A percentile compares a stretch with the other conserved stretches of the same genome.
These are phyloP conservation scores for Plectosphaerella plurivora DNA, from an alignment of 2,329 filamentous ascomycete genomes.

Conservation along the genomic window DNA sequence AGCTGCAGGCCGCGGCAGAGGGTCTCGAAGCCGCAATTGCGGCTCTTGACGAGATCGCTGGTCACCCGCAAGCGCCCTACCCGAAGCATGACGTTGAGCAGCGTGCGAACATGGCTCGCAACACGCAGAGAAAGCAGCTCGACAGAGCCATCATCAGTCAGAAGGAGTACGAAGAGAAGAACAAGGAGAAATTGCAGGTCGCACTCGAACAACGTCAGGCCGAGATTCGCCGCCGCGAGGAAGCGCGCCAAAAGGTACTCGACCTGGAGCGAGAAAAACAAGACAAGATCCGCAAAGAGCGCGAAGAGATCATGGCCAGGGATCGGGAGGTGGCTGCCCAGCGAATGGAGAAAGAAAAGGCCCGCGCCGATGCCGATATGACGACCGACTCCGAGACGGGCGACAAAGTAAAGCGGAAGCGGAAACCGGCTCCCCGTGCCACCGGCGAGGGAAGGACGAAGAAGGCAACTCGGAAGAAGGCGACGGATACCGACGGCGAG, in stretches of 20 bases:
- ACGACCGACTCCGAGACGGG: slow-evolving; percentile 80
- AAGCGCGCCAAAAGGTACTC: slow-evolving; percentile 63
- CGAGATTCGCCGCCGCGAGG: slow-evolving; percentile 74
- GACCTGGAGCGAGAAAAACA: slow-evolving; percentile 70
- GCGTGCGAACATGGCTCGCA: slow-evolving; percentile 93
- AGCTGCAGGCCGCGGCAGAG: slow-evolving; percentile 74
- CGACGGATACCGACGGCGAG: slow-evolving; percentile 38
- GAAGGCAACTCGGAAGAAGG: slow-evolving; percentile 54
- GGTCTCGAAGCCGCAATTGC: slow-evolving; percentile 86
- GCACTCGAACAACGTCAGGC: slow-evolving; percentile 77
- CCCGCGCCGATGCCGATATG: slow-evolving; percentile 69
- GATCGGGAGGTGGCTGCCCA: slow-evolving; percentile 69
- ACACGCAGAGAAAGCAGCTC: slow-evolving; percentile 89
- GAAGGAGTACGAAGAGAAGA: slow-evolving; percentile 87
- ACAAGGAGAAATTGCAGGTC: slow-evolving; percentile 79
- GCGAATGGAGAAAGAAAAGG: slow-evolving; percentile 65
- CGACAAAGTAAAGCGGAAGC: slow-evolving; percentile 75
- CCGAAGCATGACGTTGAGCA: slow-evolving; percentile 87
- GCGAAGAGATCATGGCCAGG: slow-evolving; percentile 72
- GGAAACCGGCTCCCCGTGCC: slow-evolving; percentile 41
- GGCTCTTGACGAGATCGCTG: slow-evolving; percentile 58
- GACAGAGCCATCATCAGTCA: slow-evolving; percentile 81
- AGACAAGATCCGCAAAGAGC: slow-evolving; percentile 80
- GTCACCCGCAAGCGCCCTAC: slow-evolving; percentile 70
- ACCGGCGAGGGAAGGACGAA: slow-evolving; percentile 37